Base-by-base conservation (phyloP, 306 rosid species). In the Trifolium dubium region DNA sequence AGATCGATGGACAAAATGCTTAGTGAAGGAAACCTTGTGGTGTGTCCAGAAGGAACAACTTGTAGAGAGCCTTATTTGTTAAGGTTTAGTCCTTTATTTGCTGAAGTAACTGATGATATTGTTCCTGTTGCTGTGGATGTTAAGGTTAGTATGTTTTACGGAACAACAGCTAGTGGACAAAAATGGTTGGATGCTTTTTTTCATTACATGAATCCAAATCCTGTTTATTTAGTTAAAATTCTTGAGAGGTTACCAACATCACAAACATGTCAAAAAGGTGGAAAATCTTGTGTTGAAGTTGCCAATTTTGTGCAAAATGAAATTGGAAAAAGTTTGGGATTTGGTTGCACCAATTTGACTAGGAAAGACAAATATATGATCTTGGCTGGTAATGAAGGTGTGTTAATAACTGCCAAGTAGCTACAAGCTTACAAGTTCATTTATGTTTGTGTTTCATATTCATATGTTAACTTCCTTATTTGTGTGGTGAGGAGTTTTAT, bases 31-130 rank as follows among this genome's bases (percentile, higher is more conserved):
- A 81, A 81, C 85, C 77, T 91, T 3, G 97, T 84, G 15, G 89
- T 91, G 5, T 91, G 95, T 60, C 91, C 97, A 5, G 97, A 91
- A 77, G 95, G 97, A 17, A 91, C 97, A 13, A 91, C 97, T 0
- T 89, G 97, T 62, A 84, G 97, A 19, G 94, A 91, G 62, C 97
- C 94, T 11, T 91, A 79, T 67, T 61, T 91, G 49, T 78, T 91
- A 37, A 83, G 97, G 81, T 91, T 89, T 58, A 91, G 97, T 72
- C 92, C 94, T 17, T 40, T 91, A 17, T 91, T 91, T 76, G 85
- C 97, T 3, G 97, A 87, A 66, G 50, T 89, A 0, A 83, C 86
- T 0, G 87, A 89, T 41, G 80, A 87, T 34, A 84, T 91, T 53
- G 86, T 86, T 19, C 94, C 92, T 19, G 89, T 91, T 15, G 94